Conservation (phyloP, 495 filamentous ascomycete genomes). For the Aspergillus affinis region DNA sequence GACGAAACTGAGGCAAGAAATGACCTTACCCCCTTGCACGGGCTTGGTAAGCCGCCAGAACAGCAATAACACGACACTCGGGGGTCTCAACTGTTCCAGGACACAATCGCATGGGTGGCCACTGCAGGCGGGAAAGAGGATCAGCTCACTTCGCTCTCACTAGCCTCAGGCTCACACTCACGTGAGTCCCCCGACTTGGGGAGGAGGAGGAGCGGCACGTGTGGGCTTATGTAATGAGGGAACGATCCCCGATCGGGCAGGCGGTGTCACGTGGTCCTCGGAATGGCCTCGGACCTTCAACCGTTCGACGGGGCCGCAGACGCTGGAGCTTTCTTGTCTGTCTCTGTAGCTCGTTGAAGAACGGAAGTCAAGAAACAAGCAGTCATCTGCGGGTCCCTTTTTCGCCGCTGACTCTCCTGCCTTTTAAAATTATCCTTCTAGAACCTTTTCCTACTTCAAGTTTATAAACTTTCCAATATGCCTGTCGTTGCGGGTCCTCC, state of each 20-base stretch:
- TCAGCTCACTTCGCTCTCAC: conserved; percentile 23
- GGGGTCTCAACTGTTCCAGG: conserved; percentile 26
- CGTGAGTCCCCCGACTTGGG: conserved; percentile 11
- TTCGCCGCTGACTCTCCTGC: not conserved
- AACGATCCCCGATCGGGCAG: conserved; percentile 6
- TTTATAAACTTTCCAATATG: conserved; percentile 46
- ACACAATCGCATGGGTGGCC: conserved; percentile 31
- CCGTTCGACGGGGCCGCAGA: conserved; percentile 6
- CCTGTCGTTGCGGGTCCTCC: conserved; percentile 64
- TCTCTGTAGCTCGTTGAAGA: not conserved
- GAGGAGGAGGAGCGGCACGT: conserved; percentile 1
- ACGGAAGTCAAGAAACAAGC: conserved; percentile 1
- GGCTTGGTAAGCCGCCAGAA: conserved; percentile 33
- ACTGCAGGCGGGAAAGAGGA: conserved; percentile 27
- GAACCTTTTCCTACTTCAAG: conserved; percentile 2
- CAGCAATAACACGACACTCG: conserved; percentile 25
- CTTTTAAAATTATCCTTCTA: not conserved
- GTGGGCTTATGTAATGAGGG: conserved; percentile 5
- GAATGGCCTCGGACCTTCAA: conserved; percentile 16
- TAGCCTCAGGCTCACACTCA: conserved; percentile 21
- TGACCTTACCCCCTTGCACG: conserved; percentile 38
- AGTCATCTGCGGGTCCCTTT: not conserved
- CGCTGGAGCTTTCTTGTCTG: conserved; percentile 5
- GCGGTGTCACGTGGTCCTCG: conserved; percentile 22
- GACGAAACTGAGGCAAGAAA: conserved; percentile 32